Evolutionary conservation across 139 green algal species (phyloP), one percentile per base, ranked within the genome.

Genomic region (Chlamydomonas sphaeroides): DNA sequence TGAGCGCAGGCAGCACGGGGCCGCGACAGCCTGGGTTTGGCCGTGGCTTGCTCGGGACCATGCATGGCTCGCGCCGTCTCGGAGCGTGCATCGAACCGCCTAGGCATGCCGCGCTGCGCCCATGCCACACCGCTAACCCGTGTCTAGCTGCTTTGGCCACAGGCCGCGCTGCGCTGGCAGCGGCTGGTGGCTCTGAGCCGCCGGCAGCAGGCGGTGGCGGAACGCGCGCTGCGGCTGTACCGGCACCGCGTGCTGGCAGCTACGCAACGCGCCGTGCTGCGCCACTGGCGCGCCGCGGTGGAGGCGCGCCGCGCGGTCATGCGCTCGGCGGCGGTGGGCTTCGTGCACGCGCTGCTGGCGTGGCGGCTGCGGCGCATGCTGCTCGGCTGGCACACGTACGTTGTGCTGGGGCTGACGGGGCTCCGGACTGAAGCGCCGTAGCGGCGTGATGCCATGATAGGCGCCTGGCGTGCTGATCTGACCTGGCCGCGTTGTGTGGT

Each of bases 181-280:
- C 71, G 72, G 28, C 6, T 86, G 20, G 72, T 79, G 67, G 72
- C 72, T 30, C 45, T 76, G 6, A 49, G 51, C 49, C 65, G 62
- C 23, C 70, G 84, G 21, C 84, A 86, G 57, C n/a, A 35, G 35
- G 78, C 78, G 25, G 75, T 85, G n/a, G 78, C 86, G 65, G 84
- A 88, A 41, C 70, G 84, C 1, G 84, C 84, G 4, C 78, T 88
- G 71, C 84, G 84, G 48, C 79, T 88, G 71, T 88, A 86, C 78
- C 77, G 63, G 14, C 84, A 86, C 65, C 65, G 84, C 32, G 84
- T 88, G 78, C 57, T 88, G 45, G 41, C 38, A 0, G 63, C 3
- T 32, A 79, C 63, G 15, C 78, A 84, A 71, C 51, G 84, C 11
- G 70, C 78, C 6, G 84, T 85, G 48, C 65, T 88, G 53, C 63